A percentile compares a stretch with the other conserved stretches of the same genome.
These are phyloP conservation scores for Vickermania spadyakhi DNA, from an alignment of 208 protist species.

Conservation along the genomic window DNA sequence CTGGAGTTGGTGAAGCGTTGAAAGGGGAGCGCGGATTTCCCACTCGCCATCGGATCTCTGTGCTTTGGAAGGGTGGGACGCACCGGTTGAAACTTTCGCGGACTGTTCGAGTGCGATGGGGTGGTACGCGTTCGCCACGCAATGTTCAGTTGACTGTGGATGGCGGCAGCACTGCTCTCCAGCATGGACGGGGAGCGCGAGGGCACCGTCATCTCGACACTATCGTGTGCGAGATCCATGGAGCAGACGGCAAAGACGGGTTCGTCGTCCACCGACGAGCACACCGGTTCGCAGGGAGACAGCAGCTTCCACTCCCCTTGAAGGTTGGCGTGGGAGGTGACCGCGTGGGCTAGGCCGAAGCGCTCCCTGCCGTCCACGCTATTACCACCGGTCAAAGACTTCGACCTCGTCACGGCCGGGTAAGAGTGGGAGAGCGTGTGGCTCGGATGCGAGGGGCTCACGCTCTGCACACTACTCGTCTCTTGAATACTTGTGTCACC, in stretches of 20 bases:
- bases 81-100: neutral
- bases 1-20: constrained; percentile 16
- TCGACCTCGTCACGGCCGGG: neutral
- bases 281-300: constrained; percentile 14
- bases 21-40: constrained; percentile 17
- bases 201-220: neutral
- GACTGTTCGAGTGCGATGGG: neutral
- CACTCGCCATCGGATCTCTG: neutral
- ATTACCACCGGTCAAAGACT: neutral
- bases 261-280: neutral
- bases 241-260: constrained; percentile 20
- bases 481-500: neutral
- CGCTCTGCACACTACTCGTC: neutral
- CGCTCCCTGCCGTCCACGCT: constrained; percentile 2
- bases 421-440: neutral
- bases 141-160: constrained; percentile 1
- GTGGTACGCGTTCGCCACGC: neutral
- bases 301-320: constrained; percentile 18
- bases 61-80: neutral
- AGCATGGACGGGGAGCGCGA: neutral
- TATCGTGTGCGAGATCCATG: constrained; percentile 1
- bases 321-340: constrained; percentile 11
- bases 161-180: neutral
- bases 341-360: constrained; percentile 31
- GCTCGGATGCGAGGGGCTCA: neutral